phyloP scores from a whole-genome alignment of 768 basidiomycete genomes.

The Paxillus involutus region DNA sequence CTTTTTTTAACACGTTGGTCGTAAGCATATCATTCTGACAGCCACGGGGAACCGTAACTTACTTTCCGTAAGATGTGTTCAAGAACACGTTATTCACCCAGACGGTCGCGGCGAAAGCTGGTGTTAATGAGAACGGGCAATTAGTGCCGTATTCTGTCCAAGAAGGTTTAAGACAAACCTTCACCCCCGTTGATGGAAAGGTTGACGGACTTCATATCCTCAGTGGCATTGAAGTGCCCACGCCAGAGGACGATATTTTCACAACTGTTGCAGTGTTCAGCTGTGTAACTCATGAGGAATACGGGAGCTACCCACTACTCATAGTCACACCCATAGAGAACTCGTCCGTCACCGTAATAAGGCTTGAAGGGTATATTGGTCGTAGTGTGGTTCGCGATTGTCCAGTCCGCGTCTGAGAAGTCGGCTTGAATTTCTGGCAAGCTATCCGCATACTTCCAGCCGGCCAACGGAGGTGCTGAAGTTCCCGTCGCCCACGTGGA shows the following conservation, averaged over 20 bases:
- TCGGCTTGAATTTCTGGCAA: constrained; percentile 61
- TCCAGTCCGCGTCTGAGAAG: constrained; percentile 70
- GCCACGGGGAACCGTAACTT: constrained; percentile 17
- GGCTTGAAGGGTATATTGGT: constrained; percentile 75
- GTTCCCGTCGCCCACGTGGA: constrained; percentile 32
- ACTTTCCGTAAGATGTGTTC: constrained; percentile 75
- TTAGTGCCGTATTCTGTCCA: neutral
- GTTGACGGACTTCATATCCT: constrained; percentile 61
- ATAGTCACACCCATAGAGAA: constrained; percentile 88
- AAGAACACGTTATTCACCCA: constrained; percentile 78
- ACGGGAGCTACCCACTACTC: constrained; percentile 57
- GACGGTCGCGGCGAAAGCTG: constrained; percentile 77
- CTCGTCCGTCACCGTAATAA: constrained; percentile 68
- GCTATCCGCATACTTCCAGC: constrained; percentile 78
- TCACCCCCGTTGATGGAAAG: constrained; percentile 80
- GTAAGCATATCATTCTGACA: neutral
- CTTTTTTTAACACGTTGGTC: constrained; percentile 30
- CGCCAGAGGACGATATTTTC: constrained; percentile 83
- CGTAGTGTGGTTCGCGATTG: constrained; percentile 62
- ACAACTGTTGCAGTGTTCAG: constrained; percentile 47
- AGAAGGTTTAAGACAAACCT: constrained; percentile 39
- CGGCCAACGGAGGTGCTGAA: constrained; percentile 47
- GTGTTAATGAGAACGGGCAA: neutral
- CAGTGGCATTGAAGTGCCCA: constrained; percentile 71
- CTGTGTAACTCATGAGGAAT: constrained; percentile 4